Base-by-base conservation (phyloP, 1,139 yeast genomes). In the Suhomyces kunorum region DNA sequence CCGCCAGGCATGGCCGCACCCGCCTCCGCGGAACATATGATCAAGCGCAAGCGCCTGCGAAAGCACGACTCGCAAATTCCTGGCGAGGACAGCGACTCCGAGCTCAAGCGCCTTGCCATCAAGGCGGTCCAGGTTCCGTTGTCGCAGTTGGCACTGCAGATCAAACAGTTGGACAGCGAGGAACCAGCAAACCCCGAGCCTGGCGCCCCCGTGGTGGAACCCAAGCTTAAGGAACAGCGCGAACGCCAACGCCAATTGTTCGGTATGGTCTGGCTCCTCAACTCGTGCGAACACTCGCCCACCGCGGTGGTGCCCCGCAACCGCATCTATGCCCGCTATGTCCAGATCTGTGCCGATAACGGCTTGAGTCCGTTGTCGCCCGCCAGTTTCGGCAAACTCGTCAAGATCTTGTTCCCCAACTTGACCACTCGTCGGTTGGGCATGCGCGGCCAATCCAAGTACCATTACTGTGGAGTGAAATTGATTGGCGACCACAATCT, bases 391-490 rank as follows among this genome's bases (percentile, higher is more conserved):
- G 97, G 97, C 13, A 87, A 87, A 56, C 68, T 89, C 33, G 90
- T 89, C 9, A 75, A 87, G 46, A 70, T 83, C 7, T 66, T 84
- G 11, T 88, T 80, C 54, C 96, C 96, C 2, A 73, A 72, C 42
- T 69, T 88, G 48, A 83, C 87, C 23, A 87, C 96, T 0, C 75
- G 97, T 51, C 74, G 98, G 46, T 68, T 89, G 44, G 98, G 97
- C 9, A 83, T 84, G 64, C 72, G 96, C 39, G 96, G 96, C 7
- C 90, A 86, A 56, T 83, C 92, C 15, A 87, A 87, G 55, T 89
- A 90, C 59, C 96, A 89, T 58, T 90, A 89, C 59, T 87, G 96
- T 64, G 97, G 97, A 1, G 71, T 89, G 38, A 77, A 76, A 51
- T 61, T 89, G 39, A 64, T 77, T 14, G 85, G 79, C 8, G 86